Percentiles rank a stretch among this genome's conserved stretches.
phyloP scores from a whole-genome alignment of 2,329 filamentous ascomycete species.

The Colletotrichum paranaense region DNA sequence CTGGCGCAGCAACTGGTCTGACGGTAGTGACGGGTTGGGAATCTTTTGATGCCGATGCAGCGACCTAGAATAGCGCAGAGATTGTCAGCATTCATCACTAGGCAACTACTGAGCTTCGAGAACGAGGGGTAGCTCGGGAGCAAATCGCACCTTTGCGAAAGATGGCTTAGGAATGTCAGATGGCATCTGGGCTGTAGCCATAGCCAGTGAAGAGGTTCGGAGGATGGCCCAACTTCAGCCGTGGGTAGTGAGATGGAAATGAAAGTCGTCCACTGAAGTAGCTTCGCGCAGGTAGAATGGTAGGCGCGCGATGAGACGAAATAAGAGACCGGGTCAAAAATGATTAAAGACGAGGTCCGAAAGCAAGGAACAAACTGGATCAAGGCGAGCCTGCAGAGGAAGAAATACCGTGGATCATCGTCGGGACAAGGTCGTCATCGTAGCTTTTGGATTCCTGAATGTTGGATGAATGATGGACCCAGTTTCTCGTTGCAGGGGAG shows the following conservation, averaged over 20 bases:
- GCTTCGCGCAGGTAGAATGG: conserved; percentile 30
- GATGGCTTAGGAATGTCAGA: conserved; percentile 69
- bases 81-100: conserved; percentile 35
- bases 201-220: conserved; percentile 40
- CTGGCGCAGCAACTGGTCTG: conserved; percentile 38
- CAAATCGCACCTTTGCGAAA: conserved; percentile 77
- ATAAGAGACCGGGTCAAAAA: conserved; percentile 29
- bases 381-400: conserved; percentile 61
- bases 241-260: conserved; percentile 34
- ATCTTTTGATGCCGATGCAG: conserved; percentile 58
- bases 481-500: conserved; percentile 12
- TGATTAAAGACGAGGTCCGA: conserved; percentile 45
- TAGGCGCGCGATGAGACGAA: conserved; percentile 32
- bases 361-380: conserved; percentile 67
- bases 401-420: conserved; percentile 66
- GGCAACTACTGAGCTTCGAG: conserved; percentile 2
- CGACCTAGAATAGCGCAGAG: conserved; percentile 52
- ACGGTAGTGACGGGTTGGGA: conserved; percentile 45
- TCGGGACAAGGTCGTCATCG: conserved; percentile 56
- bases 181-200: conserved; percentile 61
- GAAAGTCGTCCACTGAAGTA: conserved; percentile 27
- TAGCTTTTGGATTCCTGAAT: conserved; percentile 38
- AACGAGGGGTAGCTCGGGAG: background rate
- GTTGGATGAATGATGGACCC: conserved; percentile 24
- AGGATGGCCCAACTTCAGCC: background rate